Evolutionary conservation across 306 rosid genomes (phyloP), one percentile per base, ranked within the genome.

Genomic region (Lathyrus oleraceus): DNA sequence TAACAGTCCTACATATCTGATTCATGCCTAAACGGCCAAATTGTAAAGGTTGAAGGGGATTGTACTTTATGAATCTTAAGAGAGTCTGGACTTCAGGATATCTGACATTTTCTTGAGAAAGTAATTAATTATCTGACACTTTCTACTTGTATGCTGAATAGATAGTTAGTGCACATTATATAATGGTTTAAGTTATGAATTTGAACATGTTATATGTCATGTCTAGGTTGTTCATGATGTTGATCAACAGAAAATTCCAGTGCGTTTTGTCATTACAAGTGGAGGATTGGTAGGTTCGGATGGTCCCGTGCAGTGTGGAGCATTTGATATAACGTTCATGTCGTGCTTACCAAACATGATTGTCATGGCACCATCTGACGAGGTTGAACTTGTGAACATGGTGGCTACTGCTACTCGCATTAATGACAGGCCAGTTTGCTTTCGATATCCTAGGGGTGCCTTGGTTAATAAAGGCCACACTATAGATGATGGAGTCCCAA

Each of bases 311-410:
- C 87, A 93, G 12, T 88, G 94, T 59, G 98, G 98, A 64, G 94
- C 97, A 9, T 93, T 93, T 19, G 98, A 93, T 79, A 87, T 93
- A 74, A 80, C 91, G 10, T 88, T 81, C 67, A 93, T 93, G 98
- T 81, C 98, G 13, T 90, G 97, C 87, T 87, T 93, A 60, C 98
- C 98, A 45, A 93, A 93, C 73, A 93, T 93, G 97, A 77, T 90
- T 64, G 97, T 93, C 78, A 93, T 93, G 98, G 97, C 96, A 30
- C 98, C 98, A 11, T 82, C 96, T 32, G 81, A 93, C 72, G 97
- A 90, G 78, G 65, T 63, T 62, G 98, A 93, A 85, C 97, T 93
- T 45, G 79, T 74, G 39, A 75, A 88, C 85, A 93, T 93, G 98
- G 98, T 90, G 70, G 85, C 92, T 72, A 93, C 98, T 49, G 94